These are phyloP conservation scores for Podaxis sp. DNA, from an alignment of 768 basidiomycete species.

Conservation along the genomic window DNA sequence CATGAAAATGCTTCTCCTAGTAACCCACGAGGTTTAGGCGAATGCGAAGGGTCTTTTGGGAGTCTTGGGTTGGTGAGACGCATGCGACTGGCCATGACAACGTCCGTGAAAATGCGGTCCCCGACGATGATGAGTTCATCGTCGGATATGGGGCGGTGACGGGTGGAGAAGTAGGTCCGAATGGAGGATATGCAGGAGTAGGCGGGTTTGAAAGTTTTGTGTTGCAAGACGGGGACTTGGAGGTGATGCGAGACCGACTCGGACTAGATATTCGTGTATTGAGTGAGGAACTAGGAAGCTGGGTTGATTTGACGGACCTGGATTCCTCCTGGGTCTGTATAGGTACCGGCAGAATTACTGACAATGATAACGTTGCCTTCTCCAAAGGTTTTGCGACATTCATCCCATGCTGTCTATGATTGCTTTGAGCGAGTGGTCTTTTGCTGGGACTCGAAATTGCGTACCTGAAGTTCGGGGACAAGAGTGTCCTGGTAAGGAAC, in stretches of 20 bases:
- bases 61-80: conserved; percentile 21
- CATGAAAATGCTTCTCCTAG: conserved; percentile 20
- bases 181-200: conserved; percentile 74
- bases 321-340: conserved; percentile 71
- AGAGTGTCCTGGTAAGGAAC: conserved; percentile 74
- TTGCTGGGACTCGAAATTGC: conserved; percentile 18
- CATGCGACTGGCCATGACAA: conserved; percentile 84
- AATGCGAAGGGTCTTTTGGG: conserved; percentile 7
- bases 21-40: conserved; percentile 8
- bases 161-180: conserved; percentile 70
- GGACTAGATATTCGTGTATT: conserved; percentile 47
- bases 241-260: conserved; percentile 83
- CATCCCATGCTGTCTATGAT: conserved; percentile 70
- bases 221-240: conserved; percentile 79
- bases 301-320: conserved; percentile 53
- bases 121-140: conserved; percentile 81
- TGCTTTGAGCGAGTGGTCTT: background rate
- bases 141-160: conserved; percentile 52
- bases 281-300: conserved; percentile 1
- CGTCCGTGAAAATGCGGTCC: conserved; percentile 90
- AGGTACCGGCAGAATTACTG: conserved; percentile 91
- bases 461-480: conserved; percentile 73
- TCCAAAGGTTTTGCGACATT: conserved; percentile 73
- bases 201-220: conserved; percentile 76
- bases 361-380: conserved; percentile 83